Conservation (phyloP, 2,329 filamentous ascomycete species). For the Cytospora piceicola region DNA sequence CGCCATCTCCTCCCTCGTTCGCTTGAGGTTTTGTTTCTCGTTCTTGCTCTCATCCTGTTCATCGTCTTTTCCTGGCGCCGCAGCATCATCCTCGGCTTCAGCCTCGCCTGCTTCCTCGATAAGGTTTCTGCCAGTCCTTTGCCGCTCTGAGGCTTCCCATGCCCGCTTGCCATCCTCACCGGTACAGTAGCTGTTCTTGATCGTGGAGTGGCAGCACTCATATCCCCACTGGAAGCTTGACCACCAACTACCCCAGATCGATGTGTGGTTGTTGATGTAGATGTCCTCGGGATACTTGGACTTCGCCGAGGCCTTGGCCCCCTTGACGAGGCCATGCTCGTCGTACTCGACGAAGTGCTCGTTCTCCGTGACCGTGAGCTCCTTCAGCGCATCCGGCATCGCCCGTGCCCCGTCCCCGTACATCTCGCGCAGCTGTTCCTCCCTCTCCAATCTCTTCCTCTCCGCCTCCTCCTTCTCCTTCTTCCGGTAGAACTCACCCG, state of each 20-base stretch:
- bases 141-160: slow-evolving; percentile 74
- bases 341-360: slow-evolving; percentile 95
- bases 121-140: slow-evolving; percentile 52
- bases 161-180: slow-evolving; percentile 84
- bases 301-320: slow-evolving; percentile 75
- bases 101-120: slow-evolving; percentile 37
- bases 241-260: slow-evolving; percentile 98
- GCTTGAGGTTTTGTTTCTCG: slow-evolving; percentile 59
- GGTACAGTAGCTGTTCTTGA: slow-evolving; percentile 98
- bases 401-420: slow-evolving; percentile 70
- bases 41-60: slow-evolving; percentile 34
- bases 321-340: slow-evolving; percentile 85
- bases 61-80: slow-evolving; percentile 37
- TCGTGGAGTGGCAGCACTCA: slow-evolving; percentile 87
- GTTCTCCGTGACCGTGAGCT: slow-evolving; percentile 74
- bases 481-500: slow-evolving; percentile 81
- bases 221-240: slow-evolving; percentile 94
- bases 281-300: slow-evolving; percentile 94
- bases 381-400: slow-evolving; percentile 64
- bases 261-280: slow-evolving; percentile 85
- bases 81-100: slow-evolving; percentile 36
- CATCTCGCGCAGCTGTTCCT: slow-evolving; percentile 75
- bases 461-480: slow-evolving; percentile 77
- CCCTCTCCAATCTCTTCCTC: slow-evolving; percentile 67
- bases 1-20: slow-evolving; percentile 78